Percentiles rank a stretch among this genome's conserved stretches.
Evolutionary conservation across 441 rosid species (phyloP).

Genomic region (Rhodomyrtus psidioides): DNA sequence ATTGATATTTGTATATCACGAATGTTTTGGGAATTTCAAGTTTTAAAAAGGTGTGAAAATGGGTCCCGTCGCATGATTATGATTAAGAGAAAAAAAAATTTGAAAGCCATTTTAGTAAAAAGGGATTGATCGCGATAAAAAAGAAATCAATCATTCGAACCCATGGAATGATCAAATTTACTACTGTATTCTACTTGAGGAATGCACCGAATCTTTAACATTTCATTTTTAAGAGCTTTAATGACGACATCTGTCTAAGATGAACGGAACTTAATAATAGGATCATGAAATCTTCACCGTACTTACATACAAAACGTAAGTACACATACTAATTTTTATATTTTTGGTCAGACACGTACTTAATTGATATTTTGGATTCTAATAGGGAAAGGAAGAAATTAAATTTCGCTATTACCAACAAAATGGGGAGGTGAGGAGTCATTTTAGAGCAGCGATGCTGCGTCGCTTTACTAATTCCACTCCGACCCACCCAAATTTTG

Average conservation of each 20-base stretch:
- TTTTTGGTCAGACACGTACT: neutral
- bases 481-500: neutral
- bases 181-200: no score
- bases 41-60: neutral
- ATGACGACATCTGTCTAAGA: accelerated
- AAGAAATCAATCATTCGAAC: neutral
- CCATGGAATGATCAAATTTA: neutral
- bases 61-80: neutral
- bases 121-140: neutral
- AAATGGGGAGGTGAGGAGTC: neutral
- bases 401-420: neutral
- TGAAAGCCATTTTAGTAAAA: neutral
- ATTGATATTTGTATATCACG: no score
- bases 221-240: neutral
- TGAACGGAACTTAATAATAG: accelerated
- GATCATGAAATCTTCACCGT: accelerated
- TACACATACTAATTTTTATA: neutral
- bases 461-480: neutral
- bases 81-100: neutral
- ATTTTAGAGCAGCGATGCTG: neutral
- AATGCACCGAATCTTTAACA: neutral
- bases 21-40: neutral
- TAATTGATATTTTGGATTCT: neutral
- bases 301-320: neutral
- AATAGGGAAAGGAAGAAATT: neutral